Base-by-base conservation (phyloP, 768 basidiomycete genomes). In the Stropharia rugosoannulata region DNA sequence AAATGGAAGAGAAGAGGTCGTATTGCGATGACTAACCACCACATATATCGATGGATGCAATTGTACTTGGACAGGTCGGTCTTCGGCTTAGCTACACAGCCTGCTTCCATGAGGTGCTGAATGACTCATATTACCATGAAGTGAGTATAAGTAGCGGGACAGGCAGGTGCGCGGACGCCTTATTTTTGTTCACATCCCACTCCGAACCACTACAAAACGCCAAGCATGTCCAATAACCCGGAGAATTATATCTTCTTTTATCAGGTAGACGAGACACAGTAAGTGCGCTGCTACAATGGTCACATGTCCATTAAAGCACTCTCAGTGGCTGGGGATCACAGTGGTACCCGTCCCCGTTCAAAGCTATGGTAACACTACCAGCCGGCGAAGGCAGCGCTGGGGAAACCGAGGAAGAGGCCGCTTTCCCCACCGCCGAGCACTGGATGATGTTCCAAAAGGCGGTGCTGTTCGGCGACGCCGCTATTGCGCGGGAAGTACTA, bases 371-470 rank as follows among this genome's bases (percentile, higher is more conserved):
- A 6, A 63, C 60, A 5, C 60, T 78, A 4, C 9, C 29, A 18
- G 25, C 5, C 12, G 19, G 2, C 19, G 47, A 36, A 25, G 42
- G 38, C 51, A 36, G 43, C 25, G 67, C 66, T 2, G 73, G 66
- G 1, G 59, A 63, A 3, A 57, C 66, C 36, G 62, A 65, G 16
- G 70, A 74, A 54, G 63, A 60, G 2, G 64, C 74, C 19, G 62
- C 50, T 0, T 84, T 84, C 62, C 68, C 67, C 5, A 78, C 80
- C 2, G 75, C 81, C 0, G 85, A 86, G 66, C 84, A 86, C 59
- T 86, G 79, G 78, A 86, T 86, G 85, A 87, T 86, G 85, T 71
- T 79, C 39, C 77, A 80, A 50, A 86, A 86, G 64, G 83, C 84
- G 6, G 62, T 83, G 4, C 60, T 86, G 2, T 86, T 86, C 69